Base-by-base conservation (phyloP, 2,329 filamentous ascomycete species). In the Fusarium continuum region DNA sequence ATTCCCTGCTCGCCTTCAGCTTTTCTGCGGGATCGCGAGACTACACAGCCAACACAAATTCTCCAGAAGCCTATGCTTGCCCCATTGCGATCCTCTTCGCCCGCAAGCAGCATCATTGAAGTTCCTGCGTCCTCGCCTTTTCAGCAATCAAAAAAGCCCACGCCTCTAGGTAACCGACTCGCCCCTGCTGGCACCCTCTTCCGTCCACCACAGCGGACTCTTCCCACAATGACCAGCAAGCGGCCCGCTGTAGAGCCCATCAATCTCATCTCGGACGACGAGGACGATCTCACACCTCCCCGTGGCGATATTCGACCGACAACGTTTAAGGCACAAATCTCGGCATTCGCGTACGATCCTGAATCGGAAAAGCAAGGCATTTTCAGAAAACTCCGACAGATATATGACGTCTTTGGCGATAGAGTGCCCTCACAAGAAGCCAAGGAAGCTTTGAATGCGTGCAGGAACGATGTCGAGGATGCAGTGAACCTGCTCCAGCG, bases 41-140 rank as follows among this genome's bases (percentile, higher is more conserved):
- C 64, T 5, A 83, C 81, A 22, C 81, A 83, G 59, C 75, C 80
- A 0, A 83, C 80, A 2, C 81, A 85, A 59, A 72, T 84, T 14
- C 72, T 83, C 17, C 74, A 76, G 43, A 77, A 77, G 4, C 76
- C 77, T 1, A 73, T 73, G 4, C 74, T 81, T 26, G 62, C 63
- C 3, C 50, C 70, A 3, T 50, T 70, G 25, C 61, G 69, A 38
- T 77, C 77, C 20, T 80, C 82, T 8, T 83, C 83, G 0, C 79
- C 79, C 8, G 68, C 75, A 22, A 78, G 79, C 41, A 78, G 79
- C 28, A 70, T 80, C 16, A 73, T 97, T 52, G 93, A 97, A 75
- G 93, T 97, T 4, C 88, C 90, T 25, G 91, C 92, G n/a, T 97
- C 93, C 4, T 97, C 94, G 1, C 93, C 93, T 3, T 83, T 88